Evolutionary conservation across 2,329 filamentous ascomycete species (phyloP), one percentile per base, ranked within the genome.

Genomic region (Fusarium nelsonii): DNA sequence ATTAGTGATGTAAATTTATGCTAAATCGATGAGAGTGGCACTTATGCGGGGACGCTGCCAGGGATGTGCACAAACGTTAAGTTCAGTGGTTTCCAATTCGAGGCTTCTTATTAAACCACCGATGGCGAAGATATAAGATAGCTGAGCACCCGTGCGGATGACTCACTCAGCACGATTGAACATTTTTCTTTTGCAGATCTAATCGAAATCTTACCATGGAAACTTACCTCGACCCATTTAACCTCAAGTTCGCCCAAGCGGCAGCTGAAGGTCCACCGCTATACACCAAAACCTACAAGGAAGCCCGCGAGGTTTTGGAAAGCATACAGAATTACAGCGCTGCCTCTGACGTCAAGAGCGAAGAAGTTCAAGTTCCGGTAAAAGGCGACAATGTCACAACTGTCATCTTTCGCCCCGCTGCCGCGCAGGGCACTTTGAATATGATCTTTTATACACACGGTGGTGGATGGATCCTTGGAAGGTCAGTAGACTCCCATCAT

Each of bases 391-490:
- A 64, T 37, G 40, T 68, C 4, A 44, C 53, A 0, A 28, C 53
- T 0, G 53, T 68, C 3, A 55, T 68, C 2, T 68, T 68, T 3
- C 64, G 64, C 0, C 64, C 64, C 1, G 54, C 36, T 0, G 6
- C n/a, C 2, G 53, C 64, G 0, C n/a, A 60, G 12, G 64, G 64
- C 1, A 48, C 41, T 1, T 11, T 68, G 6, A 67, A 58, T 15
- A 44, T 68, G 64, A 68, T 68, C n/a, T 68, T 68, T 8, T 68
- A 68, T 2, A 68, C 64, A 0, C 64, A 68, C 2, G 65, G 65
- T 4, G 65, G 65, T 1, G 65, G 65, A 34, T 68, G 65, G 64
- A 68, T 68, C 23, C 45, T 68, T 0, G 65, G 65, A 53, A 68
- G 65, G 65, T 63, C 1, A 23, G 51, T 5, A 15, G 1, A 4